Percentiles rank a stretch among this genome's conserved stretches.
Conservation (phyloP, 805 yeast genomes). For the Nakazawaea ambrosiae region DNA sequence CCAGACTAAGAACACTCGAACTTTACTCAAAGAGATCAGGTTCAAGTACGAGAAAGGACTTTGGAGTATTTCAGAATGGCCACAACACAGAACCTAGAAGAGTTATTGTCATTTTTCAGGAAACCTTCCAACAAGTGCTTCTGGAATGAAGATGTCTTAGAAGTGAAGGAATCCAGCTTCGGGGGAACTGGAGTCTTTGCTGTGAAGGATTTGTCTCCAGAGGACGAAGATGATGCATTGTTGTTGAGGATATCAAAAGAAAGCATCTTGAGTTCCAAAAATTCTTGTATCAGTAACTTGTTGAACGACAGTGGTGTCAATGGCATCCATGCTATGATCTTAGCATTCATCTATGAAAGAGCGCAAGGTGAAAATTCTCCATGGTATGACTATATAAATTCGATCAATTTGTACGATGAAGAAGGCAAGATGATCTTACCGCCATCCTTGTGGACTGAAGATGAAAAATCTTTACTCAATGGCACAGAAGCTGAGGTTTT, state of each 20-base stretch:
- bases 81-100: slow-evolving; percentile 20
- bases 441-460: slow-evolving; percentile 57
- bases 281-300: slow-evolving; percentile 58
- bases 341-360: slow-evolving; percentile 69
- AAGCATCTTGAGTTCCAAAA: slow-evolving; percentile 50
- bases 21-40: too few relatives aligned
- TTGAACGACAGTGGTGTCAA: slow-evolving; percentile 50
- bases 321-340: slow-evolving; percentile 61
- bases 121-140: slow-evolving; percentile 37
- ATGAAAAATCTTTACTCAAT: slow-evolving; percentile 36
- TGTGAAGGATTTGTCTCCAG: slow-evolving; percentile 24
- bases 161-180: slow-evolving; percentile 35
- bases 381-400: slow-evolving; percentile 62
- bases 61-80: too few relatives aligned
- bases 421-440: slow-evolving; percentile 37
- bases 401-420: slow-evolving; percentile 34
- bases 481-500: slow-evolving; percentile 59
- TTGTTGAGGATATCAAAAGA: slow-evolving; percentile 57
- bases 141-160: slow-evolving; percentile 42
- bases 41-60: too few relatives aligned
- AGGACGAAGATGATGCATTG: slow-evolving; percentile 20
- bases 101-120: slow-evolving; percentile 45
- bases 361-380: slow-evolving; percentile 60
- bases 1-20: too few relatives aligned
- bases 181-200: slow-evolving; percentile 80